phyloP scores from a whole-genome alignment of 345 rosid genomes.

The Eutrema yunnanense region DNA sequence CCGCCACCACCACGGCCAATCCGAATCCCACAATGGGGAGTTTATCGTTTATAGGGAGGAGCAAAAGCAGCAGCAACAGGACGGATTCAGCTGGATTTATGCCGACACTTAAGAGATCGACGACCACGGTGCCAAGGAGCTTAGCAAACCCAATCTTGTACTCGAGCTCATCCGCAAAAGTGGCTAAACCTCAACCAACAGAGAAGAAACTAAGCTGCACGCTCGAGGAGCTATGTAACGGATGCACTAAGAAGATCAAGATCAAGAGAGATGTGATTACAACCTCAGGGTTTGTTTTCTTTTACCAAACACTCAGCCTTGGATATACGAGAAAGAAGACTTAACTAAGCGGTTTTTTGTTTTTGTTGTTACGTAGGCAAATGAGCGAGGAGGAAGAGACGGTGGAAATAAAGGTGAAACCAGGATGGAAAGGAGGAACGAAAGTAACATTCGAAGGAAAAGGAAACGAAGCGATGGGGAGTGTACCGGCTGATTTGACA shows the following conservation, averaged over 20 bases:
- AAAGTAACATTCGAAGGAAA: conserved; percentile 76
- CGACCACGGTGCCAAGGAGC: conserved; percentile 31
- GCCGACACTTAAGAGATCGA: conserved; percentile 33
- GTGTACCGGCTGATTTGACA: conserved; percentile 54
- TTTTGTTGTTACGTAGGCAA: conserved; percentile 10
- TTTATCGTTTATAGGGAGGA: conserved; percentile 25
- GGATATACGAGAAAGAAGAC: neutral
- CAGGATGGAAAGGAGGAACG: conserved; percentile 88
- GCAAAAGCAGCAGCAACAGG: conserved; percentile 35
- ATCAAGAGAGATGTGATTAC: conserved; percentile 66
- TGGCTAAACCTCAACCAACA: conserved; percentile 53
- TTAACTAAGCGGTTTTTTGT: neutral
- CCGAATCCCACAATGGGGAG: neutral
- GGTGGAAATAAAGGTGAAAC: conserved; percentile 60
- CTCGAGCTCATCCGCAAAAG: conserved; percentile 52
- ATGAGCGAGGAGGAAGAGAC: conserved; percentile 52
- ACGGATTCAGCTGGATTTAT: conserved; percentile 11
- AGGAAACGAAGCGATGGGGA: conserved; percentile 64
- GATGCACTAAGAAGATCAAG: conserved; percentile 71
- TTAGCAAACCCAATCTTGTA: conserved; percentile 53
- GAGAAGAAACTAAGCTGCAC: conserved; percentile 64
- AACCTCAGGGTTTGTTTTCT: conserved; percentile 47
- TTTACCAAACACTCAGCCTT: neutral
- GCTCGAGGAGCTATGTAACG: conserved; percentile 80
- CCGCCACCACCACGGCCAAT: neutral